Conservation (phyloP, 192 early-diverging fungal genomes). For the Lobulomyces angularis region DNA sequence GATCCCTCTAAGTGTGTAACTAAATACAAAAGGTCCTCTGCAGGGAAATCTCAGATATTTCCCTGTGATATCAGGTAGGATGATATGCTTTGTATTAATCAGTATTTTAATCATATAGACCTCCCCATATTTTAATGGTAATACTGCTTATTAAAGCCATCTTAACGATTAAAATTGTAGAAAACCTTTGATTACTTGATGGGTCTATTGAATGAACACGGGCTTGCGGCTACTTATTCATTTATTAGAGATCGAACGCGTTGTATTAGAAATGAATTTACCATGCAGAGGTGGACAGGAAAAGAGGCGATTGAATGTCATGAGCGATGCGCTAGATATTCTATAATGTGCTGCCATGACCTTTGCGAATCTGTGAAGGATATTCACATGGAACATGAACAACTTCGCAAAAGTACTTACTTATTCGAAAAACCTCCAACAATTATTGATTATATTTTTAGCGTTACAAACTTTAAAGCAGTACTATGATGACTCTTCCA, state of each 20-base stretch:
- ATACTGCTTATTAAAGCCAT: no score
- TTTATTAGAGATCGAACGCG: slow-evolving; percentile 81
- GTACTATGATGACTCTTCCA: slow-evolving; percentile 68
- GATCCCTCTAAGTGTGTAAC: slow-evolving; percentile 67
- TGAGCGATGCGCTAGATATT: slow-evolving; percentile 79
- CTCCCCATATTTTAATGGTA: no score
- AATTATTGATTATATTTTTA: slow-evolving; percentile 11
- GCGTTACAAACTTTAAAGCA: slow-evolving; percentile 73
- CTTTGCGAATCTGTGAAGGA: slow-evolving; percentile 58
- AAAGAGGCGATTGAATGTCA: slow-evolving; percentile 51
- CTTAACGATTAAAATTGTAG: slow-evolving; percentile 6
- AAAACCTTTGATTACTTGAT: slow-evolving; percentile 58
- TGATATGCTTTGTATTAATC: no score
- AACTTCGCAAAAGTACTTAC: slow-evolving; percentile 66
- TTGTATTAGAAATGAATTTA: slow-evolving; percentile 76
- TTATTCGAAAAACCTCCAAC: slow-evolving; percentile 1
- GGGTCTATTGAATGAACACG: slow-evolving; percentile 35
- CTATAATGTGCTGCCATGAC: slow-evolving; percentile 62
- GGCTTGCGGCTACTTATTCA: slow-evolving; percentile 51
- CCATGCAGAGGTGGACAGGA: slow-evolving; percentile 67
- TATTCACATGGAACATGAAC: slow-evolving; percentile 76
- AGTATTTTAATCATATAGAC: no score
- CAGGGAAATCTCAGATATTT: slow-evolving; percentile 71
- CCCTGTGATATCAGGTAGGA: slow-evolving; percentile 83
- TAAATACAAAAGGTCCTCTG: slow-evolving; percentile 69